phyloP scores from a whole-genome alignment of 1,284 basidiomycete genomes.

The Polyporus tsugae region DNA sequence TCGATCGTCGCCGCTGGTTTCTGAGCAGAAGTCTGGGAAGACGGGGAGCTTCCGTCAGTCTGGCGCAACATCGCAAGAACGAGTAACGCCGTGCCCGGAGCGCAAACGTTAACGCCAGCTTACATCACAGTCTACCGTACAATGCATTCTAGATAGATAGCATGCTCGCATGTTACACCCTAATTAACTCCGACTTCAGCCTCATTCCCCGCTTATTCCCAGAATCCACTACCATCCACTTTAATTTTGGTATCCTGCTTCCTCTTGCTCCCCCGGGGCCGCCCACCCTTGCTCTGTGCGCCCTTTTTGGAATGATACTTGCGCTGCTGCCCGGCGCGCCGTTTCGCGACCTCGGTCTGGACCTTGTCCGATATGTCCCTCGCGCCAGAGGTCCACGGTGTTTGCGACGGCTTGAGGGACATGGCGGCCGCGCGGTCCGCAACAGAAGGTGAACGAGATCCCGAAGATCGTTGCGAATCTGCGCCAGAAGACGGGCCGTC shows the following conservation, averaged over 20 bases:
- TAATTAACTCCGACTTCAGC: neutral
- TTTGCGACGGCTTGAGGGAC: constrained; percentile 25
- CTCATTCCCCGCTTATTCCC: constrained; percentile 50
- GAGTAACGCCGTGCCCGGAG: neutral
- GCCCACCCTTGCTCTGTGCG: constrained; percentile 65
- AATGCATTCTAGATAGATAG: constrained; percentile 1
- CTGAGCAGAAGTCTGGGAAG: constrained; percentile 6
- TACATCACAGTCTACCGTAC: neutral
- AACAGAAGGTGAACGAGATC: constrained; percentile 35
- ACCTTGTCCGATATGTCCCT: constrained; percentile 63
- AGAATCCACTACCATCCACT: constrained; percentile 66
- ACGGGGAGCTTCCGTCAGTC: neutral
- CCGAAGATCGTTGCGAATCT: constrained; percentile 31
- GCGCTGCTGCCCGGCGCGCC: constrained; percentile 68
- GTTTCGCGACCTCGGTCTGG: constrained; percentile 67
- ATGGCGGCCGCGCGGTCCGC: constrained; percentile 35
- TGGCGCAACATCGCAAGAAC: constrained; percentile 1
- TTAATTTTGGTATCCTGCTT: constrained; percentile 79
- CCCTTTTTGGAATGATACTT: constrained; percentile 80
- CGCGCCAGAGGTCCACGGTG: constrained; percentile 10
- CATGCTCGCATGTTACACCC: neutral
- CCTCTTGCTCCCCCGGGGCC: constrained; percentile 84
- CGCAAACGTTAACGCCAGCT: neutral
- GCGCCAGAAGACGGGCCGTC: constrained; percentile 31
- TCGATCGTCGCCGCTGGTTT: constrained; percentile 7